Percentiles rank a stretch among this genome's conserved stretches.
Evolutionary conservation across 257 asterid genomes (phyloP).

Genomic region (Solanum pinnatisectum): DNA sequence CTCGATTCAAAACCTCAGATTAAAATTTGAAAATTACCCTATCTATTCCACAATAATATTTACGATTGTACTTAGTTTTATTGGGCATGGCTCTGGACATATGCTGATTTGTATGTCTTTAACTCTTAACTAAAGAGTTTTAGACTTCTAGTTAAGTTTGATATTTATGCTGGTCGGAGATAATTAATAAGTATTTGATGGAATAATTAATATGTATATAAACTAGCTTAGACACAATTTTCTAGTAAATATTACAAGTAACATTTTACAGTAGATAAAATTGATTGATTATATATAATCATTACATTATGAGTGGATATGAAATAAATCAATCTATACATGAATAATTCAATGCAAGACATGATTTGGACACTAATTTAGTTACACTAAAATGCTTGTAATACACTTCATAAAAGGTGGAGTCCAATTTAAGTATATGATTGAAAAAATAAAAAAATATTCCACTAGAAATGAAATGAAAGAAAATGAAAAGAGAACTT

Average conservation of each 20-base stretch:
- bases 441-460: neutral
- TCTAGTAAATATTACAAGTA: neutral
- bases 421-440: neutral
- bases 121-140: too few species aligned
- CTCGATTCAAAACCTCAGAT: neutral
- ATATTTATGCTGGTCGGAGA: too few species aligned
- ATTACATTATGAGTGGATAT: neutral
- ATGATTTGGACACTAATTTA: neutral
- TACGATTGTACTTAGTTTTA: too few species aligned
- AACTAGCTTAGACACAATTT: neutral
- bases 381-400: constrained; percentile 1
- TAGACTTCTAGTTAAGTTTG: too few species aligned
- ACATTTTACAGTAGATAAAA: neutral
- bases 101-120: too few species aligned
- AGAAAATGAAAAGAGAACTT: neutral
- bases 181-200: too few species aligned
- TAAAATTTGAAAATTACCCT: rapidly evolving
- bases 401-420: neutral
- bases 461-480: neutral
- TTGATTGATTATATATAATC: neutral
- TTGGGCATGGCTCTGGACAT: too few species aligned
- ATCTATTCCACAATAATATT: too few species aligned
- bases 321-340: neutral
- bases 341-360: neutral
- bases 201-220: rapidly evolving